A percentile compares a stretch with the other conserved stretches of the same genome.
Conservation (phyloP, 1,284 basidiomycete species). For the Hemileia vastatrix region DNA sequence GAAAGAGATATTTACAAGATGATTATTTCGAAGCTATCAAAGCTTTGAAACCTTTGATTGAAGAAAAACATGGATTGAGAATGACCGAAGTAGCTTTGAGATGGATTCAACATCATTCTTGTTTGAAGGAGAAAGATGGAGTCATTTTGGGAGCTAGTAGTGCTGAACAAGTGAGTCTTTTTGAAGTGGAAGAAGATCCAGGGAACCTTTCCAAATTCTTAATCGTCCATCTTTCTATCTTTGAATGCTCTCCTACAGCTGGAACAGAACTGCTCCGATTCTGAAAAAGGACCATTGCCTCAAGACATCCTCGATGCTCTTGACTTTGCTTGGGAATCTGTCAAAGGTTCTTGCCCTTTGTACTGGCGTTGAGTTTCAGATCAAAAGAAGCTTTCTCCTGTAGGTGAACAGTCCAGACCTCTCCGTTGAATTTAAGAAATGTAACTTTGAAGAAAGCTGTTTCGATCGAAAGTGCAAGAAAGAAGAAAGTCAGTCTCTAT, state of each 20-base stretch:
- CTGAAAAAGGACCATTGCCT: neutral
- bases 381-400: too few species aligned
- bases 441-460: too few species aligned
- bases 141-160: slow-evolving; percentile 46
- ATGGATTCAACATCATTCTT: neutral
- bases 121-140: neutral
- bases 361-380: too few species aligned
- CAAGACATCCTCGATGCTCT: neutral
- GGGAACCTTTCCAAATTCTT: neutral
- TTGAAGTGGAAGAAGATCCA: too few species aligned
- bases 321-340: neutral
- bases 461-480: too few species aligned
- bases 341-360: too few species aligned
- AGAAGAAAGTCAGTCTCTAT: too few species aligned
- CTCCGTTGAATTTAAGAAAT: too few species aligned
- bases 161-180: slow-evolving; percentile 29
- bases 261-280: neutral
- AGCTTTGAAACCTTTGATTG: slow-evolving; percentile 21
- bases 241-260: slow-evolving; percentile 13
- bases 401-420: too few species aligned
- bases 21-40: slow-evolving; percentile 51
- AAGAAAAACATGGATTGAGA: neutral
- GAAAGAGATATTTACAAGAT: slow-evolving; percentile 48
- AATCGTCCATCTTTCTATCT: slow-evolving; percentile 29
- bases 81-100: neutral